phyloP scores from a whole-genome alignment of 768 basidiomycete genomes.

The Mycena rosella region DNA sequence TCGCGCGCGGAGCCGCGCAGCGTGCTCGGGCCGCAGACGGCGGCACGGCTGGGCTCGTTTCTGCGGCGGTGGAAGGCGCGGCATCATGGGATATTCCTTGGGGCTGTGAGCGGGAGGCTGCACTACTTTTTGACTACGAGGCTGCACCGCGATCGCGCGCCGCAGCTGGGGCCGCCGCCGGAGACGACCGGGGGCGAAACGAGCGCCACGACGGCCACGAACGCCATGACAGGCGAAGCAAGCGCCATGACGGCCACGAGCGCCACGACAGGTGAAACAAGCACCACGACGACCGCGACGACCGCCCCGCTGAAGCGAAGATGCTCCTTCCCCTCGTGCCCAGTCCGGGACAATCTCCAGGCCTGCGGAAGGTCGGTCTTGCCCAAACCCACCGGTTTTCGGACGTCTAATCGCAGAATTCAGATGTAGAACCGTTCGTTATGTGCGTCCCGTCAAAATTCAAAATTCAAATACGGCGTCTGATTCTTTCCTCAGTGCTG shows the following conservation, averaged over 20 bases:
- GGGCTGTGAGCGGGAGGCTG: background rate
- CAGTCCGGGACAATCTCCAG: background rate
- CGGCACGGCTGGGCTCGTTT: background rate
- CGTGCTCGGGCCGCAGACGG: background rate
- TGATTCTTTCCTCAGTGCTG: background rate
- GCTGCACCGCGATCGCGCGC: background rate
- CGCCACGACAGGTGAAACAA: too few species aligned
- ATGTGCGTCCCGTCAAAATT: background rate
- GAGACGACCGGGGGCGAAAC: too few species aligned
- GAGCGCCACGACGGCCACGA: too few species aligned
- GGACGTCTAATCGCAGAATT: background rate
- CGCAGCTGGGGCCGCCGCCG: background rate
- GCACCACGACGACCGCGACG: too few species aligned
- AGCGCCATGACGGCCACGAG: too few species aligned
- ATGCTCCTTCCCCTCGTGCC: background rate
- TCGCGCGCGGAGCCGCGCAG: background rate
- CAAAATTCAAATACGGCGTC: background rate
- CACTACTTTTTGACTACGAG: background rate
- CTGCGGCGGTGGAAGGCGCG: background rate
- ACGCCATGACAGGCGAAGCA: too few species aligned
- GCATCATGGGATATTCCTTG: background rate
- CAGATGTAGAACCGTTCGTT: background rate
- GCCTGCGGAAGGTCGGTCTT: background rate
- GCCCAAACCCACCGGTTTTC: background rate
- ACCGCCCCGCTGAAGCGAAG: too few species aligned